Base-by-base conservation (phyloP, 306 rosid genomes). In the Medicago arabica region DNA sequence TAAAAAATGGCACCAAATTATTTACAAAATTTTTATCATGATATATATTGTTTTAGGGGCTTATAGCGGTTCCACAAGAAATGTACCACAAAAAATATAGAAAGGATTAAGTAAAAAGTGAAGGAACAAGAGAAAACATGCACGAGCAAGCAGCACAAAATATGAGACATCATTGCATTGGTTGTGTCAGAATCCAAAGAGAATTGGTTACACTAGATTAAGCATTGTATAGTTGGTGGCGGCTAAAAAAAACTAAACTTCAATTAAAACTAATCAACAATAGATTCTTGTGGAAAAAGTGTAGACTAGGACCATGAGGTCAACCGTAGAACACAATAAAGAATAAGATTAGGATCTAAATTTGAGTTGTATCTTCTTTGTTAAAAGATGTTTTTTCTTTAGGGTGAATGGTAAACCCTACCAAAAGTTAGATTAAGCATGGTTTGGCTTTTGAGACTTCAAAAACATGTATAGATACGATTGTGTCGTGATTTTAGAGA, bases 1-100 rank as follows among this genome's bases (percentile, higher is more conserved):
- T n/a, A n/a, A 58, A 75, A 63, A 47, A 46, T n/a, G 15, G 9
- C 40, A 47, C 61, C 51, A 63, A 77, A 66, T 49, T 83, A 58
- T 71, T 80, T 38, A 58, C 59, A n/a, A 34, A 25, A 38, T 49
- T 15, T 62, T 62, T 12, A 46, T 62, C 50, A n/a, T 6, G 16
- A 71, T 70, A 71, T 6, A 34, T 34, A 68, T 75, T 69, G 71
- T 43, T 15, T 46, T 3, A 9, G 17, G 8, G 34, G 8, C 7
- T 57, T 81, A 71, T 66, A 15, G 15, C 47, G 81, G 75, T 76
- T 62, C 53, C 55, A 69, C 63, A 69, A 46, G 38, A 62, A 75
- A 68, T 36, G 40, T 16, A 67, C 15, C 54, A 34, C 5, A 63
- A 16, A 16, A 2, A 72, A 49, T 6, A 44, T 44, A 46, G 51